Base-by-base conservation (phyloP, 352 stramenopile genomes). In the Phytophthora cactorum region DNA sequence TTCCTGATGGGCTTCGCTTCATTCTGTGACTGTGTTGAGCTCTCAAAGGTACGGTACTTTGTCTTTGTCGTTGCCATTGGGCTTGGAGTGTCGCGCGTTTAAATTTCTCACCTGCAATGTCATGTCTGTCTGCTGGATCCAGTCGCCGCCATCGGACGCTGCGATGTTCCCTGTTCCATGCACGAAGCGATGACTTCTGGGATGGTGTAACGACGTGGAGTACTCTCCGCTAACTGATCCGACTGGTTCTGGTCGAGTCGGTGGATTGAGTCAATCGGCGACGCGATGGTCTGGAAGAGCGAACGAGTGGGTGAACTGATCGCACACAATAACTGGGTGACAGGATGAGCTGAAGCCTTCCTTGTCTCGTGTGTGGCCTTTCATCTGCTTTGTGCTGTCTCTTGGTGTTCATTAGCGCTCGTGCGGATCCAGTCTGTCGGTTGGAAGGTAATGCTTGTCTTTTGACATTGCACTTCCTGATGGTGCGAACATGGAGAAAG, bases 281-380 rank as follows among this genome's bases (percentile, higher is more conserved):
- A 27, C 17, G 63, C 29, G 17, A 55, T 59, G 55, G 3, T 14
- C 39, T 43, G 22, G 22, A 43, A 58, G 29, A 36, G 29, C 52
- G 41, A 49, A 8, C 34, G 15, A 53, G 54, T 31, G 53, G 49
- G 27, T 66, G 63, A 15, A 49, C 46, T 44, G 54, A 36, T 15
- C 27, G 56, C 41, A 52, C 39, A 10, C 38, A 14, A 1, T n/a
- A 54, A 34, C 11, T 32, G 9, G 39, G 4, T 27, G 10, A 59
- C n/a, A 41, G 63, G 55, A 59, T 60, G 63, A 56, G 55, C 41
- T 66, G 10, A n/a, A 61, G 47, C 63, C 41, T 70, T 36, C 54
- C 38, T 60, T 4, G 44, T 45, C 17, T 58, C 11, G 29, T 52
- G 45, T 17, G 54, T 45, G 31, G 63, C 25, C 9, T 41, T 31